Evolutionary conservation across 768 basidiomycete species (phyloP).

Genomic region (Cystobasidium tubakii): DNA sequence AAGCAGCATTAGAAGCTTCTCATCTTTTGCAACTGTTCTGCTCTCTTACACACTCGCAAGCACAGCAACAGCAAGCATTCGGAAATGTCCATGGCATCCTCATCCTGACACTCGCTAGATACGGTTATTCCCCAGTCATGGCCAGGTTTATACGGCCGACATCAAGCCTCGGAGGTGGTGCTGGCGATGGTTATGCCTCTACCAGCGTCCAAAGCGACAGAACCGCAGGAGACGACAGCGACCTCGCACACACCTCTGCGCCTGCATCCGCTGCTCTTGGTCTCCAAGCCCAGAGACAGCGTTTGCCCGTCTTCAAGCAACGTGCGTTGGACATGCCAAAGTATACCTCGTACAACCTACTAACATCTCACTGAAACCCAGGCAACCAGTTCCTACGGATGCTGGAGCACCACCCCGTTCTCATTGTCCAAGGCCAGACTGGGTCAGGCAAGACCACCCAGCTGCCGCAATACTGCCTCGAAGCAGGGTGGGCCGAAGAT

Average conservation of each 20-base stretch:
- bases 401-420: slow-evolving; percentile 67
- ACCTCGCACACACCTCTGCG: slow-evolving; percentile 5
- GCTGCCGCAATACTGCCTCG: slow-evolving; percentile 86
- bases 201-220: too few species aligned
- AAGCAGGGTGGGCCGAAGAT: slow-evolving; percentile 83
- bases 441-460: slow-evolving; percentile 98
- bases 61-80: too few species aligned
- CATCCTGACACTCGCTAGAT: neutral
- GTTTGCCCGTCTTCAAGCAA: slow-evolving; percentile 85
- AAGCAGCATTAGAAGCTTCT: too few species aligned
- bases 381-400: slow-evolving; percentile 74
- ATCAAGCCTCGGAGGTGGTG: neutral
- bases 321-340: slow-evolving; percentile 60
- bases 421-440: slow-evolving; percentile 80
- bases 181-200: too few species aligned
- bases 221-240: neutral
- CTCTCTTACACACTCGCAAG: too few species aligned
- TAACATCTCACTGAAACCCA: too few species aligned
- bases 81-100: too few species aligned
- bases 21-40: too few species aligned
- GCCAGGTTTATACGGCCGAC: neutral
- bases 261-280: slow-evolving; percentile 54
- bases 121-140: neutral
- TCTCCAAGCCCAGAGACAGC: slow-evolving; percentile 68
- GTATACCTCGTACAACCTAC: too few species aligned